A percentile compares a stretch with the other conserved stretches of the same genome.
Evolutionary conservation across 2,329 filamentous ascomycete genomes (phyloP).

Genomic region (Uncinocarpus reesii): DNA sequence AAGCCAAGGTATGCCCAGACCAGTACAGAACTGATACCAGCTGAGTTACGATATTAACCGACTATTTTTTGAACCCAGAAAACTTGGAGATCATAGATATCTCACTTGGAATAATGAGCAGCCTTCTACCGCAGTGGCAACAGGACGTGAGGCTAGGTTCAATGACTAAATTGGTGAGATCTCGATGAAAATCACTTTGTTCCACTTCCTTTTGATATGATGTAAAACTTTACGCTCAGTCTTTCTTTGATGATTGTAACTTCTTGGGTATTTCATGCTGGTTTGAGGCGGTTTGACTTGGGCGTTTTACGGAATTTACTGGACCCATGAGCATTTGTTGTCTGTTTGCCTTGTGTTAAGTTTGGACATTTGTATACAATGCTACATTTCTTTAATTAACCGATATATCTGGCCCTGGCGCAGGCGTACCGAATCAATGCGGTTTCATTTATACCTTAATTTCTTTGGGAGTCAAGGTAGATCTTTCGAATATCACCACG

Average conservation of each 20-base stretch:
- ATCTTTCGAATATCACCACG: not conserved
- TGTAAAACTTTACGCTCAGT: not conserved
- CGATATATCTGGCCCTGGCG: no score
- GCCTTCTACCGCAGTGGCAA: constrained; percentile 45
- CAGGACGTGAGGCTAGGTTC: constrained; percentile 44
- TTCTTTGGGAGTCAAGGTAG: not conserved
- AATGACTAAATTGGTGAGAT: constrained; percentile 16
- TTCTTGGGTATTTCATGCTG: constrained; percentile 1
- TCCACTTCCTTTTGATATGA: not conserved
- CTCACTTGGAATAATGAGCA: constrained; percentile 83
- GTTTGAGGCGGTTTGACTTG: not conserved
- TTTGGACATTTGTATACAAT: not conserved
- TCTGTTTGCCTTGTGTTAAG: not conserved
- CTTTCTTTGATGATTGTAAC: not conserved
- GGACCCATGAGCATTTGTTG: not conserved
- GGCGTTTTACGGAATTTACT: constrained; percentile 5
- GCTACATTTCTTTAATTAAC: not conserved
- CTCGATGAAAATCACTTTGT: not conserved
- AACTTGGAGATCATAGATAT: constrained; percentile 96
- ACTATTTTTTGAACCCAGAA: constrained; percentile 55
- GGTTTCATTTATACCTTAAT: not conserved
- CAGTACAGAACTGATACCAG: not conserved
- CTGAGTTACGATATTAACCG: constrained; percentile 4
- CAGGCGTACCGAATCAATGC: no score
- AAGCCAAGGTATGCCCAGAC: constrained; percentile 61